Base-by-base conservation (phyloP, 1,139 yeast genomes). In the Saccharomyces hybrid region DNA sequence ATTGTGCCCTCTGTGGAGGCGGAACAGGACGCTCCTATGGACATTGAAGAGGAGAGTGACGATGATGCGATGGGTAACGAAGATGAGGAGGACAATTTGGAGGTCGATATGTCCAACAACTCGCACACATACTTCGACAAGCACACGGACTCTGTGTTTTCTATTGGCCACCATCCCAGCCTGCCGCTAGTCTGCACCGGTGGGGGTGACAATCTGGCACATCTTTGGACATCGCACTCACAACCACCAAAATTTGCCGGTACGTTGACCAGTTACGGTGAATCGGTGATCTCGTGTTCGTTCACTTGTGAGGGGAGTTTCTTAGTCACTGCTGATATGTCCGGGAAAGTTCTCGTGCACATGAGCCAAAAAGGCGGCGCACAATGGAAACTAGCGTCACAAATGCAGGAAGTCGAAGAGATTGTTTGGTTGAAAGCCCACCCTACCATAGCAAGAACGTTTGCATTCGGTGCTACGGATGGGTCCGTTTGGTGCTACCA, bases 401-500 rank as follows among this genome's bases (percentile, higher is more conserved):
- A 85, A 60, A 73, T 88, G 58, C 91, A 88, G 65, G 97, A 90
- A 70, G 95, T 88, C 34, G 96, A 88, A 63, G 99, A 85, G 69
- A 74, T 85, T 14, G 76, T 78, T 53, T 91, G 96, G 95, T 76
- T 93, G 54, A 71, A 78, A 44, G 79, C 83, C 53, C 99, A 93
- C 71, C 96, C 97, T 23, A 73, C 76, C 26, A 86, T 85, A 59
- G 78, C 81, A 31, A 62, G 64, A 16, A 80, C 84, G 55, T 88
- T 93, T 74, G 97, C 98, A n/a, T 88, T 89, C 66, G 98, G 99
- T 57, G 93, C 91, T 46, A 76, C 77, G 11, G 97, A 91, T 70
- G 98, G 99, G 2, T 85, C 96, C 0, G 96, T 91, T n/a, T 93
- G 97, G 96, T 90, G 87, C 32, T 93, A 89, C 69, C 87, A 85